Percentiles rank a stretch among this genome's conserved stretches.
Evolutionary conservation across 208 protist species (phyloP).

Genomic region (Leishmania mexicana): DNA sequence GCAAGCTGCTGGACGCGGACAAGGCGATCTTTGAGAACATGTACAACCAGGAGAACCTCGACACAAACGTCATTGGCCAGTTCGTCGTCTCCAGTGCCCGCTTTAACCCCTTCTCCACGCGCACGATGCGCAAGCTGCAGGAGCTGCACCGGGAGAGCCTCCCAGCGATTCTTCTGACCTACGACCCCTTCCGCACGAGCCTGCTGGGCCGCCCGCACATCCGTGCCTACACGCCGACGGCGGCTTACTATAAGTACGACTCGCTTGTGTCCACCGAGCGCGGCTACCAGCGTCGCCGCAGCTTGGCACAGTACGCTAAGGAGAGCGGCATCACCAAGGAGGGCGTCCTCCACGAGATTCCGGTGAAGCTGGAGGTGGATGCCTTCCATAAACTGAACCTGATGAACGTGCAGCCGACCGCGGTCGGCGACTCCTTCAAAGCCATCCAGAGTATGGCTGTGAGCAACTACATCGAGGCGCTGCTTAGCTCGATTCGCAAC

Average conservation of each 20-base stretch:
- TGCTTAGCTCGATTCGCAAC: conserved; percentile 51
- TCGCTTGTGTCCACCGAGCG: conserved; percentile 20
- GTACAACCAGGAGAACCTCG: conserved; percentile 55
- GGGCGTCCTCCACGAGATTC: conserved; percentile 68
- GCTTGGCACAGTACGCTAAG: conserved; percentile 38
- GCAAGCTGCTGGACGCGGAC: conserved; percentile 21
- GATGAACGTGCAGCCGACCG: conserved; percentile 21
- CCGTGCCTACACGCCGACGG: conserved; percentile 65
- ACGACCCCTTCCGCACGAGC: conserved; percentile 71
- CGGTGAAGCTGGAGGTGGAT: conserved; percentile 64
- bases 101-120: conserved; percentile 44
- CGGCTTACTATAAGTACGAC: conserved; percentile 57
- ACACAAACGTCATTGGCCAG: conserved; percentile 62
- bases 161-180: conserved; percentile 66
- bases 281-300: conserved; percentile 29
- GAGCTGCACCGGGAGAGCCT: conserved; percentile 45
- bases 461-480: conserved; percentile 52
- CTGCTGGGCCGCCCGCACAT: conserved; percentile 63
- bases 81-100: conserved; percentile 59
- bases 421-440: conserved; percentile 40
- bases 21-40: conserved; percentile 37
- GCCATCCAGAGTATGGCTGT: conserved; percentile 45
- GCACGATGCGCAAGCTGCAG: conserved; percentile 43
- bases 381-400: conserved; percentile 65
- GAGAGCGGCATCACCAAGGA: conserved; percentile 46